Percentiles rank a stretch among this genome's conserved stretches.
Conservation (phyloP, 148 eudicot genomes). For the Salicornia ramosissima region DNA sequence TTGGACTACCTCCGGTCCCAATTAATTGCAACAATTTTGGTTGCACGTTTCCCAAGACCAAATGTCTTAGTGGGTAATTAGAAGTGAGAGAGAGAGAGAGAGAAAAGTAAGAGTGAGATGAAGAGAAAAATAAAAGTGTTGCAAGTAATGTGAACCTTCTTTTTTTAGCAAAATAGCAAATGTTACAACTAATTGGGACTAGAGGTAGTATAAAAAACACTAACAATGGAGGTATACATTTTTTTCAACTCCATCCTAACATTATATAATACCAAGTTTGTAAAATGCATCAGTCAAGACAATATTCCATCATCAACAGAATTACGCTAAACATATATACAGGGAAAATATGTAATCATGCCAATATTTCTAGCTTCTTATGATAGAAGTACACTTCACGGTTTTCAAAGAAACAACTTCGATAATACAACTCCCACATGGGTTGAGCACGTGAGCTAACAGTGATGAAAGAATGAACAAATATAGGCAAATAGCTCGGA, state of each 20-base stretch:
- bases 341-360: background rate
- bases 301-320: background rate
- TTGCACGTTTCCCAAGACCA: too few relatives aligned
- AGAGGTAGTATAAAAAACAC: too few relatives aligned
- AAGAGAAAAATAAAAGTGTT: too few relatives aligned
- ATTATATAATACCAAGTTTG: background rate
- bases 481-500: background rate
- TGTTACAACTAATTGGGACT: too few relatives aligned
- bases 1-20: too few relatives aligned
- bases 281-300: background rate
- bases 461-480: background rate
- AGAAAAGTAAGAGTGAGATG: too few relatives aligned
- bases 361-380: background rate
- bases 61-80: too few relatives aligned
- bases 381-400: background rate
- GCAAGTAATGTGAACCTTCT: too few relatives aligned
- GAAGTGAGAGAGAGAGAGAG: too few relatives aligned
- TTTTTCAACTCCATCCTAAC: background rate
- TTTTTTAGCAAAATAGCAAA: too few relatives aligned
- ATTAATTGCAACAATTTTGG: too few relatives aligned
- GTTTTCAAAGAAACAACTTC: background rate
- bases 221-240: background rate
- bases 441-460: background rate
- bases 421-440: background rate
- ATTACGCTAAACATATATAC: background rate